A percentile compares a stretch with the other conserved stretches of the same genome.
Evolutionary conservation across 148 eudicot species (phyloP).

Genomic region (Talinum fruticosum): DNA sequence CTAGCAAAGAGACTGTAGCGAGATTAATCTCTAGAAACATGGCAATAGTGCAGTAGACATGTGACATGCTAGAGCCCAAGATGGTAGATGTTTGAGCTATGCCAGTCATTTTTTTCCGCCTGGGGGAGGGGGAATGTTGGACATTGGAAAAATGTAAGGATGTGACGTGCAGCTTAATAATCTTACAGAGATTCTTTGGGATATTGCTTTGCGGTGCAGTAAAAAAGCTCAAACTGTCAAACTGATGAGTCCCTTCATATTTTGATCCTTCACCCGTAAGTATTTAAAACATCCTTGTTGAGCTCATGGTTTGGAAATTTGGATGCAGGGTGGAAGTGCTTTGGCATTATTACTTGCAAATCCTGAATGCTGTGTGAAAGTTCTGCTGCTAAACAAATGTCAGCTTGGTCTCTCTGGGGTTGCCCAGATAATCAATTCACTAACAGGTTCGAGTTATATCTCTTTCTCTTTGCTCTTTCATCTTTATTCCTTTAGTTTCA

Average conservation of each 20-base stretch:
- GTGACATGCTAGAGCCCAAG: neutral
- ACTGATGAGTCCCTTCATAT: too few species aligned
- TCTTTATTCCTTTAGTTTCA: neutral
- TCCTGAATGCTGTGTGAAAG: constrained; percentile 54
- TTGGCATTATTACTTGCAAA: constrained; percentile 53
- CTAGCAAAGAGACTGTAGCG: neutral
- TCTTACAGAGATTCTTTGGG: neutral
- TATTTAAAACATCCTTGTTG: too few species aligned
- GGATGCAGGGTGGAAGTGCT: constrained; percentile 59
- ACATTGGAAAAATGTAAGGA: neutral
- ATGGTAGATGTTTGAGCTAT: neutral
- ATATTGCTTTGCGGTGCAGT: neutral
- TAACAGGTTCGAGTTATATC: constrained; percentile 35
- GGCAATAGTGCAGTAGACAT: neutral
- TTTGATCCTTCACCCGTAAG: neutral
- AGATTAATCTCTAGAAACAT: neutral
- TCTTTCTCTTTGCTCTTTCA: neutral
- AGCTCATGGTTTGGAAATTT: constrained; percentile 15
- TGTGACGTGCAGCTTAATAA: neutral
- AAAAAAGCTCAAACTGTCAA: neutral
- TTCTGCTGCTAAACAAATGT: constrained; percentile 63
- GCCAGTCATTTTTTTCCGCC: neutral
- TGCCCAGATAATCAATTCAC: constrained; percentile 49
- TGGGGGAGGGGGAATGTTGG: neutral
- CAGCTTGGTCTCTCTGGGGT: constrained; percentile 60